Conservation (phyloP, 208 protist species). For the Entamoeba nuttalli region DNA sequence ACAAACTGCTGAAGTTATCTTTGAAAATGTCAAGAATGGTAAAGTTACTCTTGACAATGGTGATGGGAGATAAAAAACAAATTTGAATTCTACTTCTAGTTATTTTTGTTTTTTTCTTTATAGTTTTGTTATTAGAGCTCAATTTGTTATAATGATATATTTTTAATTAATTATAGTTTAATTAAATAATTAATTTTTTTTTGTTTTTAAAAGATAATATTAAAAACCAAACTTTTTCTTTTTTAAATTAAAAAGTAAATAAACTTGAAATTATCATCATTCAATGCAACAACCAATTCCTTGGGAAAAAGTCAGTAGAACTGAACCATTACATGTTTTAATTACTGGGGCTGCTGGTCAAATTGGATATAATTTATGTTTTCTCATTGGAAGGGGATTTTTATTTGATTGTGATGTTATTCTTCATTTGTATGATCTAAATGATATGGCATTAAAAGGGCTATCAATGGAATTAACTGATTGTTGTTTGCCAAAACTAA, state of each 20-base stretch:
- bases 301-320: background rate
- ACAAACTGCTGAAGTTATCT: background rate
- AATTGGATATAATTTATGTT: slow-evolving; percentile 46
- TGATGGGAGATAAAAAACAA: background rate
- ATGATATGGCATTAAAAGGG: slow-evolving; percentile 53
- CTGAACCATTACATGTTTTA: background rate
- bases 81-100: no score
- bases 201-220: no score
- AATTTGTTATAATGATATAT: no score
- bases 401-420: slow-evolving; percentile 39
- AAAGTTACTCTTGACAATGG: background rate
- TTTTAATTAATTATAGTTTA: no score
- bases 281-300: no score
- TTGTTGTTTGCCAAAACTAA: slow-evolving; percentile 67
- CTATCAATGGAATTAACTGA: slow-evolving; percentile 72
- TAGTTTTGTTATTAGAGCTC: no score
- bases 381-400: slow-evolving; percentile 16
- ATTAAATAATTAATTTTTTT: no score
- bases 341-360: slow-evolving; percentile 42
- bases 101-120: no score
- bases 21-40: background rate
- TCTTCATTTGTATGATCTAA: slow-evolving; percentile 51
- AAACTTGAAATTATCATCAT: no score
- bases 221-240: no score
- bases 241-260: no score